Evolutionary conservation across 129 eudicot genomes (phyloP), one percentile per base, ranked within the genome.

Genomic region (Centella asiatica): DNA sequence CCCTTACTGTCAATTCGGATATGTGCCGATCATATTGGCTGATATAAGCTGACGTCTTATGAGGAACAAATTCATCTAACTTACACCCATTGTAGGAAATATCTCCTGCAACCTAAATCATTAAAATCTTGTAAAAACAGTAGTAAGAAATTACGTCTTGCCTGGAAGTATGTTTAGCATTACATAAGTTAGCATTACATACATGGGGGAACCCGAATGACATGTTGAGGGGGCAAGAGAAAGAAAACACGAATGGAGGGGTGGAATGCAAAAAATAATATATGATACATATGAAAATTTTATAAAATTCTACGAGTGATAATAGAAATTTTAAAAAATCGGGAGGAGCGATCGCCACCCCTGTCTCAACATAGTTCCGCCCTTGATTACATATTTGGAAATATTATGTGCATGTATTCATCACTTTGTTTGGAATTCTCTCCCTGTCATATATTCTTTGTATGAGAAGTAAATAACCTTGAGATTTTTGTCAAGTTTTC

Each of bases 1-100:
- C 68, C 32, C 68, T 64, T 32, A 46, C 68, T 13, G 68, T 64
- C 57, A 65, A 19, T 45, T 65, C 70, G 20, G 70, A 37, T 14
- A 65, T 65, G 50, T 65, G 70, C 32, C n/a, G 70, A 49, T 65
- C 70, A 49, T 65, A 50, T 50, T 50, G 70, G 60, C 70, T 65
- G 11, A 65, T 27, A 34, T 50, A 65, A 49, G 60, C 60, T 49
- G 70, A 65, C 14, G 70, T 65, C 27, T 65, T 65, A 48, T 64
- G 56, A 3, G 68, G 56, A 46, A 45, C 57, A 27, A 64, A 64
- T 22, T 64, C 68, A 29, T 65, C 36, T 23, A 65, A 24, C 60
- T 65, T 65, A 60, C 51, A 65, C 15, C 70, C 70, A 1, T 65
- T 65, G 58, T 65, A 65, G 40, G 70, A 49, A 44, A 65, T 50